Percentiles rank a stretch among this genome's conserved stretches.
Evolutionary conservation across 306 rosid genomes (phyloP).

Genomic region (Vigna mungo): DNA sequence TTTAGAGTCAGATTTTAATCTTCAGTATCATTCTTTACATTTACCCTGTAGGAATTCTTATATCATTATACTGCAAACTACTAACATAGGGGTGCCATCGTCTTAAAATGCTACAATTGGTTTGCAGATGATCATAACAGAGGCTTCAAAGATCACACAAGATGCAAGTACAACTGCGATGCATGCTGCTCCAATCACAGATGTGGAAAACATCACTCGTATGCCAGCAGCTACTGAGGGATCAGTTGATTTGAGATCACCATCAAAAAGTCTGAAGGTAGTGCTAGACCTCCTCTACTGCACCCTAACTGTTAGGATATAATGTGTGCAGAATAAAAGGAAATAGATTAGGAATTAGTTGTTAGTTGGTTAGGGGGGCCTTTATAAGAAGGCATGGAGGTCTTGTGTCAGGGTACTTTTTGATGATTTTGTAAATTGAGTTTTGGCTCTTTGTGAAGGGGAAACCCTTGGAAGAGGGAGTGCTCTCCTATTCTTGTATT

Average conservation of each 20-base stretch:
- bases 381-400: too few species aligned
- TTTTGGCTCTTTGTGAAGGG: too few species aligned
- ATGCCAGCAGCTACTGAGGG: conserved; percentile 57
- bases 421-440: too few species aligned
- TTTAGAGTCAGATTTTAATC: conserved; percentile 21
- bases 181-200: conserved; percentile 47
- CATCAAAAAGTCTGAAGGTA: conserved; percentile 82
- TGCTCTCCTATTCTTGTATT: too few species aligned
- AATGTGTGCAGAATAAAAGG: too few species aligned
- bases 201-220: conserved; percentile 53
- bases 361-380: too few species aligned
- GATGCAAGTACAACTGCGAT: conserved; percentile 61
- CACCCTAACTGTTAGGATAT: too few species aligned
- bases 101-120: conserved; percentile 44
- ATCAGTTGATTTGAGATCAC: conserved; percentile 68
- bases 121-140: conserved; percentile 72
- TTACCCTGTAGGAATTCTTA: conserved; percentile 13
- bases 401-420: too few species aligned
- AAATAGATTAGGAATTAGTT: too few species aligned
- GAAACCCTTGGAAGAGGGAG: too few species aligned
- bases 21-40: conserved; percentile 1
- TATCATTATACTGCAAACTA: conserved; percentile 22
- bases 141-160: conserved; percentile 69
- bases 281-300: conserved; percentile 11
- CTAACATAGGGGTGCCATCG: conserved; percentile 4